These are phyloP conservation scores for Quercus lobata DNA, from an alignment of 331 rosid genomes.

Conservation along the genomic window DNA sequence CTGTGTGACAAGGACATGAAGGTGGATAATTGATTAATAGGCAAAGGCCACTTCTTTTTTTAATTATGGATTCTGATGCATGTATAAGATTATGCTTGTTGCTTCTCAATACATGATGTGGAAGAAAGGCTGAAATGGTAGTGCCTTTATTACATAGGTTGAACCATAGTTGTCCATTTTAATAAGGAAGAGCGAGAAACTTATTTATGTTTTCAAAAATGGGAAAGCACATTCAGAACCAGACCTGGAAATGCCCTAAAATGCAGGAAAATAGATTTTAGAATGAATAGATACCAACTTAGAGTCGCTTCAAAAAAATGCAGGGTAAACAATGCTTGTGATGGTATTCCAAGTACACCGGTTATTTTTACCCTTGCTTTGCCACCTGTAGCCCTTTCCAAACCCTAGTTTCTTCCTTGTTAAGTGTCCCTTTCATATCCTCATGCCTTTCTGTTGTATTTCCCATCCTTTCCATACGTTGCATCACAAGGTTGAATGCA, in stretches of 20 bases:
- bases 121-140: background rate
- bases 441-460: background rate
- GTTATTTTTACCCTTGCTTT: background rate
- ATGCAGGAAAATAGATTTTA: background rate
- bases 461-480: background rate
- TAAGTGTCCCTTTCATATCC: background rate
- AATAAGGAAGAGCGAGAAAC: background rate
- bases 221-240: background rate
- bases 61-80: background rate
- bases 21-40: background rate
- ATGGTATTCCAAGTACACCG: background rate
- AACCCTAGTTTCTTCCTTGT: background rate
- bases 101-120: background rate
- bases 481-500: background rate
- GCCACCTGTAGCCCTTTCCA: background rate
- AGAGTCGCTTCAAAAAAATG: background rate
- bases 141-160: background rate
- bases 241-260: background rate
- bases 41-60: background rate
- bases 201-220: background rate
- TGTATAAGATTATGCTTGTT: background rate
- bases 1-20: background rate
- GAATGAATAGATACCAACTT: background rate
- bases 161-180: background rate
- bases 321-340: background rate